These are phyloP conservation scores for Zarea fungicola DNA, from an alignment of 2,329 filamentous ascomycete genomes.

Conservation along the genomic window DNA sequence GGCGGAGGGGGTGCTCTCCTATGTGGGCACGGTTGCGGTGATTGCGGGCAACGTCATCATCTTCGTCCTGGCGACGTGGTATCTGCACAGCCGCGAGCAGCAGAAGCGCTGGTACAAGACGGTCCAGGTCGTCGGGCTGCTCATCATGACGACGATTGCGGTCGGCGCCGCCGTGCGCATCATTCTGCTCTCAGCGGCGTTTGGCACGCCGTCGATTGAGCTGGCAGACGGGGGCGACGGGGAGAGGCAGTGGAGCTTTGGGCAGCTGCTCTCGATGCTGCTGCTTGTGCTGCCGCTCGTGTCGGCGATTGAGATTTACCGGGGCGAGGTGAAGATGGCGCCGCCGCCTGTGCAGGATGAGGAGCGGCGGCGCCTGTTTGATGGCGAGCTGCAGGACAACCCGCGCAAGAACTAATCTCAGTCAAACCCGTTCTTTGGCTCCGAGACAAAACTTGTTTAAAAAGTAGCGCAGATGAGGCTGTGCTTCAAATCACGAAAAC, in stretches of 20 bases:
- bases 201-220: slow-evolving; percentile 46
- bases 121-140: slow-evolving; percentile 48
- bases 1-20: slow-evolving; percentile 40
- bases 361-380: slow-evolving; percentile 31
- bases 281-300: slow-evolving; percentile 56
- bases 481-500: neutral
- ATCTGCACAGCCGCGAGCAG: slow-evolving; percentile 52
- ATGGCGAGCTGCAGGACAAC: slow-evolving; percentile 35
- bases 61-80: slow-evolving; percentile 58
- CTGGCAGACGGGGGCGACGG: slow-evolving; percentile 47
- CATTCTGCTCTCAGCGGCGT: slow-evolving; percentile 54
- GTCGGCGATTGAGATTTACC: slow-evolving; percentile 53
- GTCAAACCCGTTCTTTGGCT: slow-evolving; percentile 41
- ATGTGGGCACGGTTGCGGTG: slow-evolving; percentile 55
- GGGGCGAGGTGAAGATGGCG: slow-evolving; percentile 43
- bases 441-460: slow-evolving; percentile 31
- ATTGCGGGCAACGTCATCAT: slow-evolving; percentile 54
- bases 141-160: slow-evolving; percentile 52
- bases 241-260: slow-evolving; percentile 59
- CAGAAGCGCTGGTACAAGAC: slow-evolving; percentile 49
- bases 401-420: slow-evolving; percentile 32
- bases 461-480: slow-evolving; percentile 21
- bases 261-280: slow-evolving; percentile 55
- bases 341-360: slow-evolving; percentile 33
- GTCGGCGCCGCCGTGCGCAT: slow-evolving; percentile 54